Conservation (phyloP, 768 basidiomycete species). For the Termitomyces sp. region DNA sequence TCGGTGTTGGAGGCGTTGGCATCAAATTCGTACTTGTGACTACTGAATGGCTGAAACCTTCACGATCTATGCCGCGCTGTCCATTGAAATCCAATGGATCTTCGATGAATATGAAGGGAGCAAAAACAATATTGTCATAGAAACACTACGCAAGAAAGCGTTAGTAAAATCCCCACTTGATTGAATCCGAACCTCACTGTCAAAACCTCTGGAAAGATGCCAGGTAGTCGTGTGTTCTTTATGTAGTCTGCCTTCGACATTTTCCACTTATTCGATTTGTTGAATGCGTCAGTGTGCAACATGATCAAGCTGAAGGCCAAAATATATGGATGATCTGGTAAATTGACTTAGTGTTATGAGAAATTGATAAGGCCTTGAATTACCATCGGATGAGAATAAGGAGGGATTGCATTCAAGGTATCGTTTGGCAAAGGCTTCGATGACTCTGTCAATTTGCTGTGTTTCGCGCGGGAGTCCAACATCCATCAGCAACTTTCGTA, state of each 20-base stretch:
- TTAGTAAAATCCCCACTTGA: not conserved
- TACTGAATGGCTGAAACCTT: slow-evolving; percentile 24
- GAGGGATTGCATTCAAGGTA: slow-evolving; percentile 82
- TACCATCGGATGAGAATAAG: slow-evolving; percentile 76
- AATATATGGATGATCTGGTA: slow-evolving; percentile 87
- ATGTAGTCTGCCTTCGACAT: slow-evolving; percentile 96
- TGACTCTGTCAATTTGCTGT: slow-evolving; percentile 96
- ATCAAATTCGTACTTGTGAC: slow-evolving; percentile 11
- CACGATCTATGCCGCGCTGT: slow-evolving; percentile 41
- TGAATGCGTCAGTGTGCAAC: slow-evolving; percentile 98
- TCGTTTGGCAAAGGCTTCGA: slow-evolving; percentile 88
- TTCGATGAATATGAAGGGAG: slow-evolving; percentile 95
- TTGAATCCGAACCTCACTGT: slow-evolving; percentile 51
- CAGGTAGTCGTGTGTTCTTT: slow-evolving; percentile 86
- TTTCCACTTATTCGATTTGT: slow-evolving; percentile 94
- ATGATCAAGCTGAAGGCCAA: slow-evolving; percentile 97
- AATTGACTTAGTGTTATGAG: not conserved
- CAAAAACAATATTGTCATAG: slow-evolving; percentile 94
- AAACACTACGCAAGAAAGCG: slow-evolving; percentile 56
- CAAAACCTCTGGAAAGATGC: slow-evolving; percentile 75
- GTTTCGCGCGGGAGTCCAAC: slow-evolving; percentile 92
- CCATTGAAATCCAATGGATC: slow-evolving; percentile 74
- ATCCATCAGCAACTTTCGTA: slow-evolving; percentile 87
- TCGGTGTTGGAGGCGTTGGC: slow-evolving; percentile 22
- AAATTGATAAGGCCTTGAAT: slow-evolving; percentile 12